Evolutionary conservation across 805 yeast species (phyloP), one percentile per base, ranked within the genome.

Genomic region (Henningerozyma blattae): DNA sequence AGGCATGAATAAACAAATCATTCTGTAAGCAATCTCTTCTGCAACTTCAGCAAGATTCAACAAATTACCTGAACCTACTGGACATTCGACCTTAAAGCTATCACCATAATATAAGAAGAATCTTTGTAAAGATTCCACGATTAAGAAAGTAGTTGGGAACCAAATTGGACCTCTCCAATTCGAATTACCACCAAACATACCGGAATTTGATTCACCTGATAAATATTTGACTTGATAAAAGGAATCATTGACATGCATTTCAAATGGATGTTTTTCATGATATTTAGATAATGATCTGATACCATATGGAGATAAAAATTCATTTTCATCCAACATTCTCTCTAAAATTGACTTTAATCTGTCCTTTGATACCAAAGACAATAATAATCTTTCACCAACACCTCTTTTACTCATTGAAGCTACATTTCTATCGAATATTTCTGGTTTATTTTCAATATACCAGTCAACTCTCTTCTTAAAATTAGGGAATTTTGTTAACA

Each of bases 121-220:
- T 47, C 95, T 68, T 58, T 86, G 91, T 46, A 86, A 64, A 0
- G 94, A 75, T 61, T 86, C 96, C 37, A 86, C 83, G 27, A 86
- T 62, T 40, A 86, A 62, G 56, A 86, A 86, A 49, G 80, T 86
- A 10, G 83, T 83, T 15, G 96, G 94, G 67, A 86, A 85, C 96
- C 96, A 86, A 45, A 86, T 85, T 13, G 96, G 95, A 3, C 96
- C 96, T 56, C 96, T 70, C 96, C 96, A 86, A 59, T 86, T 86
- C 16, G 95, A 85, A 56, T 86, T 86, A 38, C 96, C 96, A 33
- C 96, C 96, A 67, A 86, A 86, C 72, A 87, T 72, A 4, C 94
- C 94, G 5, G 93, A 78, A 52, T 84, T 89, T 19, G 93, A 80
- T 51, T 84, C 94, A 20, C 94, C 95, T 4, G 94, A 79, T 34